Percentiles rank a stretch among this genome's conserved stretches.
These are phyloP conservation scores for Vaccinium corymbosum DNA, from an alignment of 148 eudicot genomes.

Conservation along the genomic window DNA sequence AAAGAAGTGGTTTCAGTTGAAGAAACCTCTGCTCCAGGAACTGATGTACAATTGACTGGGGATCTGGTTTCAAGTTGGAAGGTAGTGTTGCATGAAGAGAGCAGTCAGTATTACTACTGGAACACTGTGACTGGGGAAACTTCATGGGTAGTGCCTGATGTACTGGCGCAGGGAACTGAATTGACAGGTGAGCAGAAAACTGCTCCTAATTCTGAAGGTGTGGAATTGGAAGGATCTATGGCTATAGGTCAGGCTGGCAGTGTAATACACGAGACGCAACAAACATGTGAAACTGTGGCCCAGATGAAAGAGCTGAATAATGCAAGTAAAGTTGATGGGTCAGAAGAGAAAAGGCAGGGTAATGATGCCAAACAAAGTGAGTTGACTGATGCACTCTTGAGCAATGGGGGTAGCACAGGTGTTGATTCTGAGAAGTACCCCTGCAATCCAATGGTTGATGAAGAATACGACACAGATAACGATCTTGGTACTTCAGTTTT, in stretches of 20 bases:
- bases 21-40: conserved; percentile 23
- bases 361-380: conserved; percentile 20
- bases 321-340: conserved; percentile 15
- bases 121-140: conserved; percentile 87
- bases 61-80: conserved; percentile 60
- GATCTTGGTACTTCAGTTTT: conserved; percentile 49
- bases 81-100: conserved; percentile 93
- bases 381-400: conserved; percentile 19
- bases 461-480: conserved; percentile 25
- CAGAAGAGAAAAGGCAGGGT: conserved; percentile 15
- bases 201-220: conserved; percentile 29
- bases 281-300: conserved; percentile 20
- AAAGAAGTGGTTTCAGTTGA: conserved; percentile 22
- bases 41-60: conserved; percentile 33
- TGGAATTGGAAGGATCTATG: conserved; percentile 18
- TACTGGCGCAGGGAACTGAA: conserved; percentile 45
- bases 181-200: conserved; percentile 27
- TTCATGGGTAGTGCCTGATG: conserved; percentile 83
- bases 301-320: conserved; percentile 26
- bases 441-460: conserved; percentile 24
- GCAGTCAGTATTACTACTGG: conserved; percentile 86
- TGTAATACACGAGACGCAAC: conserved; percentile 22
- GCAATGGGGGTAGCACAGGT: conserved; percentile 19
- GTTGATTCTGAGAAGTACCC: conserved; percentile 26
- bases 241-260: conserved; percentile 27